A percentile compares a stretch with the other conserved stretches of the same genome.
Evolutionary conservation across 2,329 filamentous ascomycete species (phyloP).

Genomic region (Diaporthe citrichinensis): DNA sequence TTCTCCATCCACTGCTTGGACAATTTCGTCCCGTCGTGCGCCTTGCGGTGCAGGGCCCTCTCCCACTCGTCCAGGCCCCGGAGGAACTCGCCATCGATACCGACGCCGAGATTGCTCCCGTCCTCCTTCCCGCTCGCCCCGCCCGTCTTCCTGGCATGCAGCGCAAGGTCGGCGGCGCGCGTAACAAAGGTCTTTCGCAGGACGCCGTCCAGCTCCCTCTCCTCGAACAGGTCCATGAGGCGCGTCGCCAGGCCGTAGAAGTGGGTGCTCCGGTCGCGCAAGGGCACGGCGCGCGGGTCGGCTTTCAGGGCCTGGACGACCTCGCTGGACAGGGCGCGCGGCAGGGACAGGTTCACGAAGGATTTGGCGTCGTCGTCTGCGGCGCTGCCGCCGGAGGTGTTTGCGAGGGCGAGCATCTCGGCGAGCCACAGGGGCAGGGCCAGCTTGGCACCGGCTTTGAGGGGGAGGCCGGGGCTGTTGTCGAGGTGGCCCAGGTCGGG

Average conservation of each 20-base stretch:
- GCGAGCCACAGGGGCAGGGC: slow-evolving; percentile 94
- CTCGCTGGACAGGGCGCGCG: slow-evolving; percentile 80
- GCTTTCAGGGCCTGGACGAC: slow-evolving; percentile 93
- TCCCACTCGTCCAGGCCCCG: slow-evolving; percentile 92
- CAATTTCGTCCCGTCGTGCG: slow-evolving; percentile 80
- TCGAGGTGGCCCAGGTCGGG: slow-evolving; percentile 91
- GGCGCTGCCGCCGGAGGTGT: slow-evolving; percentile 53
- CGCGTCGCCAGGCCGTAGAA: slow-evolving; percentile 90
- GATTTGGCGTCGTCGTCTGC: slow-evolving; percentile 62
- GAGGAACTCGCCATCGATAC: slow-evolving; percentile 83
- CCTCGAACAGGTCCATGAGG: slow-evolving; percentile 92
- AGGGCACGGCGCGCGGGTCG: slow-evolving; percentile 86
- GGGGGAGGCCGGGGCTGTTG: slow-evolving; percentile 78
- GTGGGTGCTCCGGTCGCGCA: slow-evolving; percentile 86
- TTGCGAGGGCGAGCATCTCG: slow-evolving; percentile 88
- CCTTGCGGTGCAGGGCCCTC: slow-evolving; percentile 79
- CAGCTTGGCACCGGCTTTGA: slow-evolving; percentile 85
- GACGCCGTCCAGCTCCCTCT: slow-evolving; percentile 81
- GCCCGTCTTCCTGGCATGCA: slow-evolving; percentile 89
- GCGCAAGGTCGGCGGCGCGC: slow-evolving; percentile 84
- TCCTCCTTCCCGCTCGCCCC: slow-evolving; percentile 78
- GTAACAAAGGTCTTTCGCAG: slow-evolving; percentile 84
- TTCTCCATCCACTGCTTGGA: slow-evolving; percentile 79
- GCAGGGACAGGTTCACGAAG: slow-evolving; percentile 85
- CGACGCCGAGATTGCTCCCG: slow-evolving; percentile 70